Conservation (phyloP, 768 basidiomycete species). For the Lentinula raphanica region DNA sequence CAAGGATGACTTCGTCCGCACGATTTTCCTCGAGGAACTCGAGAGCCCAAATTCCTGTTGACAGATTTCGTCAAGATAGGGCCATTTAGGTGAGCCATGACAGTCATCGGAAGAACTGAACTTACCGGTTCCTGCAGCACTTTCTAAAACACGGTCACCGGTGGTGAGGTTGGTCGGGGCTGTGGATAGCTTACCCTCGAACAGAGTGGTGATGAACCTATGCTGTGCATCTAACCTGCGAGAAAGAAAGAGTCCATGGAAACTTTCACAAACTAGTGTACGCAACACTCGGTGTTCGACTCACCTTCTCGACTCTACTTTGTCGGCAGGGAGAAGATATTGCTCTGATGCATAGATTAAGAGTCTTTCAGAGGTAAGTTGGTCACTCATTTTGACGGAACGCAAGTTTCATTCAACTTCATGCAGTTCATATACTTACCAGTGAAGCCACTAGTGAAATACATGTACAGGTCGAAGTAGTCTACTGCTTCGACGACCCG, state of each 20-base stretch:
- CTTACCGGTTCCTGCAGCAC: background rate
- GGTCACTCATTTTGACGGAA: no score
- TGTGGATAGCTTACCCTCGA: background rate
- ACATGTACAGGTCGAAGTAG: no score
- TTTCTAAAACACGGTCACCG: background rate
- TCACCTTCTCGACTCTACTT: background rate
- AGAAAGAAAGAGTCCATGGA: background rate
- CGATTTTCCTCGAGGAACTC: background rate
- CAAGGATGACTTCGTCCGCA: background rate
- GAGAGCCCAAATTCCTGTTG: slow-evolving; percentile 2
- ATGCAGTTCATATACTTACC: no score
- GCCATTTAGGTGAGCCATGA: no score
- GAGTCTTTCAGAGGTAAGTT: background rate
- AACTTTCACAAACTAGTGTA: no score
- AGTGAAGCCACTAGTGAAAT: no score
- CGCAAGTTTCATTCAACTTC: no score
- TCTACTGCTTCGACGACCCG: no score
- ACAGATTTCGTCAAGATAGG: no score
- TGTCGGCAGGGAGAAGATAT: background rate
- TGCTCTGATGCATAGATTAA: background rate
- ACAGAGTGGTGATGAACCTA: background rate
- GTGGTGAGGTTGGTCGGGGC: background rate
- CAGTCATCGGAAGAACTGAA: no score
- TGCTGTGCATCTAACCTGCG: background rate
- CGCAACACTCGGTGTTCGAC: no score